Percentiles rank a stretch among this genome's conserved stretches.
Conservation (phyloP, 108 stramenopile genomes). For the Pelagomonas calceolata region DNA sequence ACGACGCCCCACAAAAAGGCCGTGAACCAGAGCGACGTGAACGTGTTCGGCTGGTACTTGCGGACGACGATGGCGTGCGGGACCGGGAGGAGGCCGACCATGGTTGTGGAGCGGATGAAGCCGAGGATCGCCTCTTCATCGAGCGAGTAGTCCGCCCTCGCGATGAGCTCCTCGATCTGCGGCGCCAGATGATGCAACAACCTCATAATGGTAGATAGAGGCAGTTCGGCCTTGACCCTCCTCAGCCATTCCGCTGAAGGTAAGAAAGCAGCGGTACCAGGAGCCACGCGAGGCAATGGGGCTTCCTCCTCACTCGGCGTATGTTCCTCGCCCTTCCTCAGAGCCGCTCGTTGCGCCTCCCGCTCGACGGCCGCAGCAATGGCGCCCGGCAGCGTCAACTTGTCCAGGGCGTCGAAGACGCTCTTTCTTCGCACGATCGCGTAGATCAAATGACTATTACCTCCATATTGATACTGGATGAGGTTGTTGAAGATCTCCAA, state of each 20-base stretch:
- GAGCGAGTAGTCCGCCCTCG: slow-evolving; percentile 47
- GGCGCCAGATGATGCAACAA: slow-evolving; percentile 82
- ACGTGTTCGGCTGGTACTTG: slow-evolving; percentile 92
- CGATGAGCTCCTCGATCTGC: slow-evolving; percentile 74
- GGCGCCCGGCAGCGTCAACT: slow-evolving; percentile 18
- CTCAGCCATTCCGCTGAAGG: slow-evolving; percentile 64
- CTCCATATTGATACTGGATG: slow-evolving; percentile 94
- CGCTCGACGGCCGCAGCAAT: slow-evolving; percentile 7
- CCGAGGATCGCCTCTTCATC: slow-evolving; percentile 80
- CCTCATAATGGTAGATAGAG: slow-evolving; percentile 75
- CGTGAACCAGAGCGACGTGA: slow-evolving; percentile 93
- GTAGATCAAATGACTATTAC: slow-evolving; percentile 89
- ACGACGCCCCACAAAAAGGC: slow-evolving; percentile 98
- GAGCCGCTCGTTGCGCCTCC: too few relatives aligned
- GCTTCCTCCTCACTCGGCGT: too few relatives aligned
- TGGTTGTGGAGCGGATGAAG: slow-evolving; percentile 66
- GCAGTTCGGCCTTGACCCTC: slow-evolving; percentile 67
- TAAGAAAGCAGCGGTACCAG: slow-evolving; percentile 1
- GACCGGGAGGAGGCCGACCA: slow-evolving; percentile 86
- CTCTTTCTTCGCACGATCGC: slow-evolving; percentile 82
- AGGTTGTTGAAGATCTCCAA: slow-evolving; percentile 95
- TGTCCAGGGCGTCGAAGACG: slow-evolving; percentile 25
- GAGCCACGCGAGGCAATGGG: too few relatives aligned
- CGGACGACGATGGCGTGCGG: slow-evolving; percentile 96
- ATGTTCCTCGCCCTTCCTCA: too few relatives aligned